These are phyloP conservation scores for Marasmius sp. DNA, from an alignment of 1,284 basidiomycete genomes.

Conservation along the genomic window DNA sequence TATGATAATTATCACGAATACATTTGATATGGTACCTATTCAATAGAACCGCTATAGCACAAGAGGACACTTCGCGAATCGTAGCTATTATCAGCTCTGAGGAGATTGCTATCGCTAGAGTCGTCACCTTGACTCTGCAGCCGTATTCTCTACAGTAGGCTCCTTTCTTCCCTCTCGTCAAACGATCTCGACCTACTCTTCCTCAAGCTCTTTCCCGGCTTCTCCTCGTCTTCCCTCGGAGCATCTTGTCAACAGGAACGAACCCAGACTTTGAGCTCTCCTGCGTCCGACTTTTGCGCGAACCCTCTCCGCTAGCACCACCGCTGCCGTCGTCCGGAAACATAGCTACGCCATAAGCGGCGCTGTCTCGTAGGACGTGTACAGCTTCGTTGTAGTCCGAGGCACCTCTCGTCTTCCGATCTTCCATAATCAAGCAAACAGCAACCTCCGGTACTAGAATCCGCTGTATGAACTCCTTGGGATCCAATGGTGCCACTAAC, in stretches of 20 bases:
- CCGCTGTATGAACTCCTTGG: slow-evolving; percentile 69
- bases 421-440: slow-evolving; percentile 69
- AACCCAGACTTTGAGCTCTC: slow-evolving; percentile 11
- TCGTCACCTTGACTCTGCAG: no score
- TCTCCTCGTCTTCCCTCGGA: background rate
- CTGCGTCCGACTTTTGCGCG: slow-evolving; percentile 26
- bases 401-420: slow-evolving; percentile 44
- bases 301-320: no score
- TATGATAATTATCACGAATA: no score
- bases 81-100: no score
- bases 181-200: slow-evolving; percentile 30
- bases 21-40: no score
- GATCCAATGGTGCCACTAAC: slow-evolving; percentile 60
- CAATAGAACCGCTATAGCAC: no score
- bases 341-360: slow-evolving; percentile 76
- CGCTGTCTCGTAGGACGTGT: slow-evolving; percentile 66
- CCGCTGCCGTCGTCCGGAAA: slow-evolving; percentile 62
- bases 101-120: no score
- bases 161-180: slow-evolving; percentile 23
- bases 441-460: slow-evolving; percentile 77
- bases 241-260: slow-evolving; percentile 13
- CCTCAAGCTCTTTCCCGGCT: slow-evolving; percentile 35
- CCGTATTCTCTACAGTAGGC: slow-evolving; percentile 12
- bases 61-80: no score
- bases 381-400: slow-evolving; percentile 44